Evolutionary conservation across 148 eudicot genomes (phyloP), one percentile per base, ranked within the genome.

Genomic region (Rhododendron simsii): DNA sequence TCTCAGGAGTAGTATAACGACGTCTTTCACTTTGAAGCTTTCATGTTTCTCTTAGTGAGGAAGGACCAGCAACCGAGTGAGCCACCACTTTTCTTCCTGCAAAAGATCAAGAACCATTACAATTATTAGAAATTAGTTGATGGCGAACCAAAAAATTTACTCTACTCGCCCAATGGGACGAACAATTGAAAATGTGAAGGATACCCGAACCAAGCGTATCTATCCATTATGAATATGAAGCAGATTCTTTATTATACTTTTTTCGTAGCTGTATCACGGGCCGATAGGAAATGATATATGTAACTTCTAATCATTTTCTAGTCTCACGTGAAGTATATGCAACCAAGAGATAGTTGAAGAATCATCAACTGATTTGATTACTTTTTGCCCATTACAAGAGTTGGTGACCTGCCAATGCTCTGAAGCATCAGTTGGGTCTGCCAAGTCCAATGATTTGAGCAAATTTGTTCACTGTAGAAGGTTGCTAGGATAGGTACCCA

Each of bases 71-170:
- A 87, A 51, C 74, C 75, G 30, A 57, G 44, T 71, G 26, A 55
- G 18, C 78, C 55, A 39, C 74, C 84, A n/a, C 33, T 28, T 10
- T 23, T 84, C 28, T 80, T 80, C 86, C 89, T 87, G 86, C 84
- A 80, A 28, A 30, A 30, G 33, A 67, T 45, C 73, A 51, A 55
- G 7, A 16, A 78, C 44, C 37, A 67, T 67, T 26, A 67, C 74
- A 26, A 37, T 11, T 4, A 1, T 26, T 23, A 10, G 37, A 51
- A 41, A 30, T 45, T 7, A 59, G 26, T 37, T 11, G 47, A 35
- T 55, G 61, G 6, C 23, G 6, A 14, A 16, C 61, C 21, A 16
- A 55, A 55, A 55, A 55, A 55, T 3, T 4, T 55, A 18, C 21
- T 55, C 21, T 16, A 4, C 61, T 18, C 21, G 3, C 7, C 18